These are phyloP conservation scores for Mycosphaerelloides madeirae DNA, from an alignment of 2,329 filamentous ascomycete species.

Conservation along the genomic window DNA sequence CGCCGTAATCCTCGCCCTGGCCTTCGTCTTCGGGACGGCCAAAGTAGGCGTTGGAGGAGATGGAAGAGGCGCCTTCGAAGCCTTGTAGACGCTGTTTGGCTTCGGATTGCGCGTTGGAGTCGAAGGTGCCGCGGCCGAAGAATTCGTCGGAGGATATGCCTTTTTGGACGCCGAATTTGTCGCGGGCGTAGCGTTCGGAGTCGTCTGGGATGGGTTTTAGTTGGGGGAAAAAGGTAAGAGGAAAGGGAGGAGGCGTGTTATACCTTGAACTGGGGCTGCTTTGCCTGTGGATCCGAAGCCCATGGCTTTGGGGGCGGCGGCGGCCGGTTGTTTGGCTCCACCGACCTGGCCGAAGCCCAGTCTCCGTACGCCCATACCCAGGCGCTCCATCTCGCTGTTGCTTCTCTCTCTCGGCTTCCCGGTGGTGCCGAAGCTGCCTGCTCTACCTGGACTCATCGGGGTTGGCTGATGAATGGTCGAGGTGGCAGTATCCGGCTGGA, in stretches of 20 bases:
- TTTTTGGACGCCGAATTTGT: slow-evolving; percentile 89
- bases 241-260: slow-evolving; percentile 22
- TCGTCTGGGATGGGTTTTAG: slow-evolving; percentile 49
- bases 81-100: slow-evolving; percentile 82
- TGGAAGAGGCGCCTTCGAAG: slow-evolving; percentile 86
- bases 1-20: slow-evolving; percentile 68
- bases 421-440: slow-evolving; percentile 58
- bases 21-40: slow-evolving; percentile 70
- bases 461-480: slow-evolving; percentile 68
- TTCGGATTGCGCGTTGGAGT: slow-evolving; percentile 73
- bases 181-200: slow-evolving; percentile 73
- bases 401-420: slow-evolving; percentile 48
- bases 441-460: slow-evolving; percentile 62
- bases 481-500: slow-evolving; percentile 37
- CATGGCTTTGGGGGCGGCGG: slow-evolving; percentile 57
- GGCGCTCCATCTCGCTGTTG: slow-evolving; percentile 75
- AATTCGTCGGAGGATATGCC: slow-evolving; percentile 97
- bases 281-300: slow-evolving; percentile 73
- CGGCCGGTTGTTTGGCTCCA: slow-evolving; percentile 37
- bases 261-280: slow-evolving; percentile 61
- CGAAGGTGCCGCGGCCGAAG: slow-evolving; percentile 85
- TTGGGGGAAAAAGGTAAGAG: neutral
- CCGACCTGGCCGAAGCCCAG: slow-evolving; percentile 86
- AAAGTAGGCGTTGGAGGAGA: slow-evolving; percentile 97
- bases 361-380: slow-evolving; percentile 82